Evolutionary conservation across 257 asterid species (phyloP), one percentile per base, ranked within the genome.

Genomic region (Scutellaria barbata): DNA sequence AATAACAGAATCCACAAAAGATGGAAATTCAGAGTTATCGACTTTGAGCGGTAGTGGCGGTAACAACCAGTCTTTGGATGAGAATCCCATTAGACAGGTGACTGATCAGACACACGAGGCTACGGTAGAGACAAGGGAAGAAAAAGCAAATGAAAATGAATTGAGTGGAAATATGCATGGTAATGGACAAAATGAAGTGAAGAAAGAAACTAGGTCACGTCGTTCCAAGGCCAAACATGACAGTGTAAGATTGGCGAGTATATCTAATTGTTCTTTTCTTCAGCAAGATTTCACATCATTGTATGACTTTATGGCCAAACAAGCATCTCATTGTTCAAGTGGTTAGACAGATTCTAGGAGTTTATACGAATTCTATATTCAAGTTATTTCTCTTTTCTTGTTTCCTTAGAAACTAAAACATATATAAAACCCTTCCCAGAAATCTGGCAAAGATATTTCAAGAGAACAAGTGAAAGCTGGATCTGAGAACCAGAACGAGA

Each of bases 31-130:
- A 2, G 73, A 43, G 59, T 45, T 70, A 53, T 81, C 85, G 66
- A 58, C 37, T 51, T 25, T 67, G 69, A 43, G 67, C 50, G 46
- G 59, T 56, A 64, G 59, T 40, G 53, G 62, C 16, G 68, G 80
- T 22, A 68, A 62, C 25, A 47, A 73, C 40, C 78, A 63, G 69
- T 71, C 84, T 42, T 67, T 41, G 69, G 82, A 66, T 58, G 84
- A 74, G 57, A 90, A 85, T 72, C 85, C 81, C 63, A 83, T 90
- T 60, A 77, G 71, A 60, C 82, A 81, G 85, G 96, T 88, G 66
- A 88, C 85, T 33, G 80, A 55, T 61, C 43, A 16, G 47, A 80
- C 18, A 39, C 63, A 14, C 10, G 66, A 77, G 76, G 78, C 75
- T 58, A 74, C 54, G 6, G 73, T 63, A 45, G 80, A 76, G 64